Conservation (phyloP, 768 basidiomycete species). For the Nidularia pulvinata region DNA sequence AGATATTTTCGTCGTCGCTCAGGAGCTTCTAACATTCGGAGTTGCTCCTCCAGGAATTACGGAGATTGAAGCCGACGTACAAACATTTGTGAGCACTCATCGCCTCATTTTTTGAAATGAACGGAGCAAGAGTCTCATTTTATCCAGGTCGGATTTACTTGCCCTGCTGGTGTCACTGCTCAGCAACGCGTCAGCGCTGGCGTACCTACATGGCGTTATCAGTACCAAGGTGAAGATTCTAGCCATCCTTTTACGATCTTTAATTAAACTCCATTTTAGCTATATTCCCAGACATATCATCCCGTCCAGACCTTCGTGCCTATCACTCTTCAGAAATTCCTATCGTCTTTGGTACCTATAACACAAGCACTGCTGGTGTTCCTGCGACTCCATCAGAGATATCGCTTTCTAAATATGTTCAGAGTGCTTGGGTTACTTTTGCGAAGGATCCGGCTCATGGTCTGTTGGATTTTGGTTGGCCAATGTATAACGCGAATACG, state of each 20-base stretch:
- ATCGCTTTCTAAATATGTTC: conserved; percentile 27
- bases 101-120: background rate
- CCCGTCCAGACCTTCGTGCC: conserved; percentile 27
- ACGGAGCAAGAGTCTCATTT: background rate
- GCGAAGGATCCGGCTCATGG: conserved; percentile 31
- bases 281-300: conserved; percentile 32
- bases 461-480: conserved; percentile 16
- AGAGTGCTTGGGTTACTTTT: conserved; percentile 39
- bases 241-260: background rate
- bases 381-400: conserved; percentile 17
- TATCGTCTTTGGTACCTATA: conserved; percentile 34
- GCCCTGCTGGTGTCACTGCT: conserved; percentile 22
- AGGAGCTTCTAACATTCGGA: conserved; percentile 20
- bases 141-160: conserved; percentile 25
- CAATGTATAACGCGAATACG: conserved; percentile 12
- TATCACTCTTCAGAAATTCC: conserved; percentile 38
- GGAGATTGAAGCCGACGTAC: conserved; percentile 21
- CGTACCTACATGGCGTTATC: conserved; percentile 23
- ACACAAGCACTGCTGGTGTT: conserved; percentile 14
- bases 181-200: conserved; percentile 21
- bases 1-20: conserved; percentile 29
- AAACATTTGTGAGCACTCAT: conserved; percentile 20
- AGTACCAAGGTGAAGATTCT: conserved; percentile 18
- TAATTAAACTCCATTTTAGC: conserved; percentile 11
- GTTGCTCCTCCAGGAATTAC: conserved; percentile 23